Evolutionary conservation across 148 eudicot species (phyloP).

Genomic region (Spergularia bocconei): DNA sequence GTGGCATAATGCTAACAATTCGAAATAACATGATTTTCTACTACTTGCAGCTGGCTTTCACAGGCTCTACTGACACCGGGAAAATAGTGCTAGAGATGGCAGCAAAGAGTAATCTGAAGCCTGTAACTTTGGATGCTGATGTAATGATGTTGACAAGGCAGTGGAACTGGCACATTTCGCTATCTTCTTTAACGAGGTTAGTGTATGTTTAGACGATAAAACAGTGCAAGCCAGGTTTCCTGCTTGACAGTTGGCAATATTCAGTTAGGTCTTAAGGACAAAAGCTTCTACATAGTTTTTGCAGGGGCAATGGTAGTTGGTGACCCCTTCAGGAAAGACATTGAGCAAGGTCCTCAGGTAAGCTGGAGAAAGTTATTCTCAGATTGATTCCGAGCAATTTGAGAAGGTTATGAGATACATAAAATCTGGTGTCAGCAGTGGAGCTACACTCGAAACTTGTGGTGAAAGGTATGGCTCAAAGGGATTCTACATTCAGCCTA

Average conservation of each 20-base stretch:
- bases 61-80: conserved; percentile 67
- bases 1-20: not conserved
- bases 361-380: too few relatives aligned
- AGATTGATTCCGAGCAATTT: conserved; percentile 60
- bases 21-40: not conserved
- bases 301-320: conserved; percentile 71
- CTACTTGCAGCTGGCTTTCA: conserved; percentile 64
- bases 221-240: not conserved
- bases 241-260: not conserved
- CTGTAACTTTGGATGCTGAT: conserved; percentile 70
- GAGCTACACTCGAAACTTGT: conserved; percentile 58
- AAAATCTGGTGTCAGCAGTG: conserved; percentile 43
- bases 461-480: conserved; percentile 48
- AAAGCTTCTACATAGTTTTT: not conserved
- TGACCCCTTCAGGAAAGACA: conserved; percentile 56
- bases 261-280: not conserved
- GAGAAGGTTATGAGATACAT: conserved; percentile 56
- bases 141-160: conserved; percentile 66
- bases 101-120: conserved; percentile 70
- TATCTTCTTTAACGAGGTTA: conserved; percentile 69
- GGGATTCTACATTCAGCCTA: conserved; percentile 62
- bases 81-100: conserved; percentile 49
- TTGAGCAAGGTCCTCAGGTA: conserved; percentile 81
- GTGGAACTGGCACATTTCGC: conserved; percentile 74
- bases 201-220: not conserved